Base-by-base conservation (phyloP, 371 early-diverging fungal genomes). In the Mucor irregularis region DNA sequence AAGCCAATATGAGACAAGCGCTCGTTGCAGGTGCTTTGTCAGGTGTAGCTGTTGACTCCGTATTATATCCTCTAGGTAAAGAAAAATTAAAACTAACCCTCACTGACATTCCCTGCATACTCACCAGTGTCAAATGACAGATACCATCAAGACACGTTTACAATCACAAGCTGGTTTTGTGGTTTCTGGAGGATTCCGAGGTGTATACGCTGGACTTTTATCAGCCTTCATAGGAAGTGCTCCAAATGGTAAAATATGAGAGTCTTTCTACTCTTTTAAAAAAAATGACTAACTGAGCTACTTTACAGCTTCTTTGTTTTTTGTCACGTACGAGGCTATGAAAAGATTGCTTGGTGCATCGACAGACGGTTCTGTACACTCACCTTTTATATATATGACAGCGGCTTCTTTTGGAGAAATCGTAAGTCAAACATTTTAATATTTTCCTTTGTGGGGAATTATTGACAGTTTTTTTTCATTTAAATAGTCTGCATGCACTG, bases 401-500 rank as follows among this genome's bases (percentile, higher is more conserved):
- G 88, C 97, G 7, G 95, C 96, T 4, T 91, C 94, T 2, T 78
- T 81, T 29, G 98, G 95, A 31, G 98, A 97, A 81, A 82, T 96
- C 40, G 94, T 91, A 81, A 60, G 85, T 52, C 14, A 8, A 6
- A n/a, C 25, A 21, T 25, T 19, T 28, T 25, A 25, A 17, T 16
- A 16, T 57, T 31, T 7, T 47, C 3, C 28, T 16, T 37, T 28
- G 33, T 30, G 33, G n/a, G n/a, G n/a, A n/a, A n/a, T 34, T 0
- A 4, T 9, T 42, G 24, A 0, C 13, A 11, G 10, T 11, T 10
- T 14, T 42, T 42, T 21, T 8, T 19, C 19, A 8, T 39, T 9
- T 19, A 31, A 30, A 5, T 62, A 92, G 92, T 79, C 84, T 11
- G 97, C 97, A 11, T 97, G 96, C 60, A 71, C 92, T 29, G 88